Base-by-base conservation (phyloP, 140 eudicot species). In the Bidens hawaiensis region DNA sequence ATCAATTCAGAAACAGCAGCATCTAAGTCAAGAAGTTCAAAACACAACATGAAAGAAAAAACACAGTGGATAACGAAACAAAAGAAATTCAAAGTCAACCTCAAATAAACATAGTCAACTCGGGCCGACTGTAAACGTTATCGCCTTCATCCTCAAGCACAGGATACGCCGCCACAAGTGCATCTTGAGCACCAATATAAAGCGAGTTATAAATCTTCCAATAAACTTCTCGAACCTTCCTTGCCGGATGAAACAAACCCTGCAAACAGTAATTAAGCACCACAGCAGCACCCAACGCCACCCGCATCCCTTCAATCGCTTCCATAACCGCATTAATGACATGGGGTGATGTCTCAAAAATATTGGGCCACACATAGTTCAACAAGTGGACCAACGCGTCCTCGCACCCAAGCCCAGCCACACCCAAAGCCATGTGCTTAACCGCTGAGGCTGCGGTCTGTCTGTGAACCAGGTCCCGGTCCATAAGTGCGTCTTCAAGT, bases 311-410 rank as follows among this genome's bases (percentile, higher is more conserved):
- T 64, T 91, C 96, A 14, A 91, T 84, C 24, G 98, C 98, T 74
- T 91, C 98, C 90, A 78, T 91, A 5, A 87, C 96, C 19, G 96
- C 96, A 21, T 91, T 91, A 26, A 87, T 87, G 12, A 91, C 98
- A 40, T 91, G 96, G 0, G 98, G 98, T 17, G 96, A 91, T 4
- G 98, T 91, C 72, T 91, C 96, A 34, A 91, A 91, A 12, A 91
- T 91, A 68, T 91, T 91, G n/a, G 98, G 98, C 98, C 96, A 91
- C 3, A 91, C 87, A 43, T 82, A 91, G 63, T 91, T 91, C 85
- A 91, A 56, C 42, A 87, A 62, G 57, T 91, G 98, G 67, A 91
- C 67, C 80, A 91, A 62, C 5, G 96, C 98, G 38, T 91, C 98
- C 70, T 87, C 97, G 21, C 97, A 90, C 27, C 98, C 95, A 52